Percentiles rank a stretch among this genome's conserved stretches.
Evolutionary conservation across 2,329 filamentous ascomycete genomes (phyloP).

Genomic region (Lasiodiplodia citricola): DNA sequence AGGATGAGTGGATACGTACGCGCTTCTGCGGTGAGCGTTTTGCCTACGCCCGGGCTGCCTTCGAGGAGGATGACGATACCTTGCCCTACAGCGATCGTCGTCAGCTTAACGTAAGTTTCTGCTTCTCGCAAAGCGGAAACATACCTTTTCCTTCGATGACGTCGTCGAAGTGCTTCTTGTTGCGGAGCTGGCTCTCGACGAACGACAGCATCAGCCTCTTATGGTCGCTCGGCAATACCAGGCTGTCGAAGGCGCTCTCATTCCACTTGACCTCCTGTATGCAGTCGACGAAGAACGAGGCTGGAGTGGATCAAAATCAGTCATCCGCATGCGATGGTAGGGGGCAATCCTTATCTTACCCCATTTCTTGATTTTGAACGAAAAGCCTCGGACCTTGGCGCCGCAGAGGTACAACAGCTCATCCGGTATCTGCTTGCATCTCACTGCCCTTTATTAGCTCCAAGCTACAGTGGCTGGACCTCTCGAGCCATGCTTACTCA

Average conservation of each 20-base stretch:
- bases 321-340: neutral
- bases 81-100: neutral
- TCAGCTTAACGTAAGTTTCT: neutral
- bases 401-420: slow-evolving; percentile 34
- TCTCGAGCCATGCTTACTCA: neutral
- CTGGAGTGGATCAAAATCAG: neutral
- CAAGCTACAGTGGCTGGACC: too few species aligned
- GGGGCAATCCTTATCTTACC: slow-evolving; percentile 29
- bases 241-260: slow-evolving; percentile 36
- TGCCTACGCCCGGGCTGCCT: slow-evolving; percentile 21
- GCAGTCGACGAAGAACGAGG: slow-evolving; percentile 30
- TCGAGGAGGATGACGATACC: slow-evolving; percentile 24
- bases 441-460: neutral
- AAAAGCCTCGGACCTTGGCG: slow-evolving; percentile 39
- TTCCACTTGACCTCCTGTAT: slow-evolving; percentile 39
- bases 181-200: slow-evolving; percentile 33
- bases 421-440: slow-evolving; percentile 27
- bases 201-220: slow-evolving; percentile 38
- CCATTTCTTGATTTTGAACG: slow-evolving; percentile 41
- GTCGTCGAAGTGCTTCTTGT: slow-evolving; percentile 35
- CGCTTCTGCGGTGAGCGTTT: slow-evolving; percentile 26
- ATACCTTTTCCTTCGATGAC: slow-evolving; percentile 41
- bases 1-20: neutral
- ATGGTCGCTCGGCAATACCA: slow-evolving; percentile 37
- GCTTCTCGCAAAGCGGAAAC: neutral